A percentile compares a stretch with the other conserved stretches of the same genome.
Conservation (phyloP, 371 early-diverging fungal genomes). For the Homolaphlyctis polyrhiza region DNA sequence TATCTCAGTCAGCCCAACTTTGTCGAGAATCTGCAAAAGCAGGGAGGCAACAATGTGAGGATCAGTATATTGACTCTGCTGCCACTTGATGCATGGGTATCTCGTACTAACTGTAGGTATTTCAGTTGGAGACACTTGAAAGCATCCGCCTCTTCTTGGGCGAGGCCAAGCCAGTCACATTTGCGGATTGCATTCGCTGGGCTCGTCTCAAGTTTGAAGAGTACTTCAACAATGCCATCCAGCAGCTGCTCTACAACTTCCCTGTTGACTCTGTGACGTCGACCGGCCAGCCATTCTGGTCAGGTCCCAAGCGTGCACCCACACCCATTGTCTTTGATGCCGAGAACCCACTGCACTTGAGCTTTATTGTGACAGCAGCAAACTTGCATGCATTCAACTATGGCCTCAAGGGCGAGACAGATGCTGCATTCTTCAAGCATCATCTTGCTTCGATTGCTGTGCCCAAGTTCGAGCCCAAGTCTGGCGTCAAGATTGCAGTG, state of each 20-base stretch:
- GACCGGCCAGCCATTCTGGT: conserved; percentile 97
- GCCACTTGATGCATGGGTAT: neutral
- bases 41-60: conserved; percentile 64
- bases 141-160: conserved; percentile 68
- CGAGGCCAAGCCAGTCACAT: conserved; percentile 70
- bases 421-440: conserved; percentile 62
- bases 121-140: conserved; percentile 70
- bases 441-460: conserved; percentile 66
- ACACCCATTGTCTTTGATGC: conserved; percentile 75
- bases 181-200: conserved; percentile 91
- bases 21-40: conserved; percentile 71
- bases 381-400: conserved; percentile 96
- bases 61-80: neutral
- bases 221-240: conserved; percentile 84
- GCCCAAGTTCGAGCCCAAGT: conserved; percentile 84
- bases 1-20: conserved; percentile 80
- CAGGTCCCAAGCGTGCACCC: conserved; percentile 98
- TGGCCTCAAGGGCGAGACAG: conserved; percentile 60
- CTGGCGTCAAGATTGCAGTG: conserved; percentile 95
- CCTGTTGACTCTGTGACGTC: conserved; percentile 90
- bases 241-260: conserved; percentile 92
- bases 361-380: conserved; percentile 89
- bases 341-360: conserved; percentile 76
- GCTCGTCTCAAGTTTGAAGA: conserved; percentile 92
- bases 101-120: neutral